Evolutionary conservation across 768 basidiomycete genomes (phyloP).

Genomic region (Ramaria sp.): DNA sequence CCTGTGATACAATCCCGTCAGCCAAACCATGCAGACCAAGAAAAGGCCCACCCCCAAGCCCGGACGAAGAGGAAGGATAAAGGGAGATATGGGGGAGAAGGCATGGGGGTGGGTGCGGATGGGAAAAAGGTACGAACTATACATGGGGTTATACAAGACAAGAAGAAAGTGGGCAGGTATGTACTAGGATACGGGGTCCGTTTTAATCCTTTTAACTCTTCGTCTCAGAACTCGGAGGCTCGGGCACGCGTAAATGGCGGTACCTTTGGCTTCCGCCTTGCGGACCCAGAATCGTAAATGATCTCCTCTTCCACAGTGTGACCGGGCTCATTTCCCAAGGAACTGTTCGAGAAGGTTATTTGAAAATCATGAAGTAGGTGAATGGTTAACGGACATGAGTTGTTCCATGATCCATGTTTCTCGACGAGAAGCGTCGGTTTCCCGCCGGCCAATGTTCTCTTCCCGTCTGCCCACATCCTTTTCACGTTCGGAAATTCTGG

Average conservation of each 20-base stretch:
- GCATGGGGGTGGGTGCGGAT: slow-evolving; percentile 39
- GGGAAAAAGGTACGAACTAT: slow-evolving; percentile 58
- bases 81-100: slow-evolving; percentile 35
- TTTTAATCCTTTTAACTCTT: slow-evolving; percentile 46
- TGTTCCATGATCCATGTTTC: slow-evolving; percentile 93
- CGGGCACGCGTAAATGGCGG: slow-evolving; percentile 57
- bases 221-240: slow-evolving; percentile 90
- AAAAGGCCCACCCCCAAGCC: slow-evolving; percentile 72
- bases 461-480: slow-evolving; percentile 81
- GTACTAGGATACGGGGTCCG: slow-evolving; percentile 29
- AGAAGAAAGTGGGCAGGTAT: slow-evolving; percentile 14
- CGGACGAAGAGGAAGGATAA: slow-evolving; percentile 68
- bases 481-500: slow-evolving; percentile 77
- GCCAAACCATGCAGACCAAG: slow-evolving; percentile 9
- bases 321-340: slow-evolving; percentile 52
- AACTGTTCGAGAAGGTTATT: slow-evolving; percentile 26
- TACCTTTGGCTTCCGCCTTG: slow-evolving; percentile 81
- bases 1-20: slow-evolving; percentile 21
- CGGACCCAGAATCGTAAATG: slow-evolving; percentile 57
- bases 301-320: slow-evolving; percentile 70
- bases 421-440: slow-evolving; percentile 79
- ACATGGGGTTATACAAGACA: slow-evolving; percentile 34
- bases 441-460: slow-evolving; percentile 74
- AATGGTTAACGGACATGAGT: slow-evolving; percentile 50
- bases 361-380: slow-evolving; percentile 2